These are phyloP conservation scores for Eucalyptus shirleyi DNA, from an alignment of 345 rosid species.

Conservation along the genomic window DNA sequence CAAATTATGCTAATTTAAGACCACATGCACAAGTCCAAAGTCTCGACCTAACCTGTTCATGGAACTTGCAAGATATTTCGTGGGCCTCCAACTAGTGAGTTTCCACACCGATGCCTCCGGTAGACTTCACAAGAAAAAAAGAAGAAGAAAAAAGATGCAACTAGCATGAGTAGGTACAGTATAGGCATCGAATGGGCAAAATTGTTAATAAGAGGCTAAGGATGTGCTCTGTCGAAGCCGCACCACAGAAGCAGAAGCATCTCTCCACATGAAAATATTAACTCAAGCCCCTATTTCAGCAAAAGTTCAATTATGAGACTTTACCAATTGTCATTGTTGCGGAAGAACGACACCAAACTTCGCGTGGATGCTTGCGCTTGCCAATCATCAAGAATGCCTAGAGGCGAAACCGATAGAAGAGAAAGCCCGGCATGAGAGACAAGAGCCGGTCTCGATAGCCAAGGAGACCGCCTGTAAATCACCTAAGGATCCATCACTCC, in stretches of 20 bases:
- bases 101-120: background rate
- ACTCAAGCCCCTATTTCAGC: background rate
- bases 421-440: slow-evolving; percentile 15
- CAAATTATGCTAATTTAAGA: background rate
- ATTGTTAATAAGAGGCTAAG: background rate
- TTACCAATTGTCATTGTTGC: background rate
- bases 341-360: background rate
- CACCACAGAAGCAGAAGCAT: background rate
- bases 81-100: background rate
- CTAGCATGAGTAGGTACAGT: background rate
- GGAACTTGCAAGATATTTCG: background rate
- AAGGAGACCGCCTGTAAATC: slow-evolving; percentile 31
- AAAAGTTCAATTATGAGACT: background rate
- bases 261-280: background rate
- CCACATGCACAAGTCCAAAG: background rate
- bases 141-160: background rate
- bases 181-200: background rate
- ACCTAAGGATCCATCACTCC: background rate
- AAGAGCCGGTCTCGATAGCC: slow-evolving; percentile 31
- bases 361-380: background rate
- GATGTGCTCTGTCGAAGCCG: background rate
- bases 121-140: background rate
- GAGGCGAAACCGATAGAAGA: background rate
- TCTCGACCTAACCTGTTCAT: background rate
- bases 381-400: background rate